These are phyloP conservation scores for Gloeostereum incarnatum DNA, from an alignment of 768 basidiomycete species.

Conservation along the genomic window DNA sequence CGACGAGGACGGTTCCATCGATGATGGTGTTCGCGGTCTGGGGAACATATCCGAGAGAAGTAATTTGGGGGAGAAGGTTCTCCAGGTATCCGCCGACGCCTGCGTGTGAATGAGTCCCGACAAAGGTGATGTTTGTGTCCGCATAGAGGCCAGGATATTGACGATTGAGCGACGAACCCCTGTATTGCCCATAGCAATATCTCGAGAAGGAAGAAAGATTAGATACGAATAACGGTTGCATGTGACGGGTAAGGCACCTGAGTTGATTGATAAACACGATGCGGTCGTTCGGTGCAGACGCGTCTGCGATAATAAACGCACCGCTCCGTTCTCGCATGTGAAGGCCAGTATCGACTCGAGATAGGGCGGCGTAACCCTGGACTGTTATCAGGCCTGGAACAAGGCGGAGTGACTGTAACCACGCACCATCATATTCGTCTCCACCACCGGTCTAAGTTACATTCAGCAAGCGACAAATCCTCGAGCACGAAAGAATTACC, in stretches of 20 bases:
- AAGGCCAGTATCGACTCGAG: slow-evolving; percentile 66
- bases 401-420: not conserved
- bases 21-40: slow-evolving; percentile 69
- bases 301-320: slow-evolving; percentile 66
- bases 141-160: slow-evolving; percentile 50
- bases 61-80: slow-evolving; percentile 70
- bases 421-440: slow-evolving; percentile 75
- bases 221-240: no score
- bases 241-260: no score
- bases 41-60: slow-evolving; percentile 63
- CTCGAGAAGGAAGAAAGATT: no score
- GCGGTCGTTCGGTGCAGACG: slow-evolving; percentile 42
- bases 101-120: slow-evolving; percentile 66
- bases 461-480: slow-evolving; percentile 39
- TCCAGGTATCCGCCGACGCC: slow-evolving; percentile 77
- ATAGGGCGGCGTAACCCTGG: slow-evolving; percentile 47
- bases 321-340: slow-evolving; percentile 76
- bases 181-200: slow-evolving; percentile 78
- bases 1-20: slow-evolving; percentile 57
- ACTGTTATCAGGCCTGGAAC: slow-evolving; percentile 52
- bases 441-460: slow-evolving; percentile 47
- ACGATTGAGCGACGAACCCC: slow-evolving; percentile 68
- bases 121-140: slow-evolving; percentile 64
- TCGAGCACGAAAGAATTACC: slow-evolving; percentile 70
- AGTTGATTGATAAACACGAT: slow-evolving; percentile 71